Percentiles rank a stretch among this genome's conserved stretches.
Evolutionary conservation across 495 filamentous ascomycete genomes (phyloP).

Genomic region (Podospora pseudopauciseta): DNA sequence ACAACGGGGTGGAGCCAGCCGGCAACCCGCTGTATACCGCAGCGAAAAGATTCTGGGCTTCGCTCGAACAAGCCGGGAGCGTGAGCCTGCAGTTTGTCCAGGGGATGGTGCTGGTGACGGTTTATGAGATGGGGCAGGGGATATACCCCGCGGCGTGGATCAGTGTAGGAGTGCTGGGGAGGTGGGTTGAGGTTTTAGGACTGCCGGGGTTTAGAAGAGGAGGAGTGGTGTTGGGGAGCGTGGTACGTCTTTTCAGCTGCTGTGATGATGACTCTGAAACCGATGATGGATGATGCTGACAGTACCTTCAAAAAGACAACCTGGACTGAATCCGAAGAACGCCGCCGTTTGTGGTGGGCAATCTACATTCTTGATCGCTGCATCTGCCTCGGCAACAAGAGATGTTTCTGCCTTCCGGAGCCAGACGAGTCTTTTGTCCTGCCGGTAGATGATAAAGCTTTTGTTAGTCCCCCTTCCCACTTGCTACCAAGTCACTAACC

Average conservation of each 20-base stretch:
- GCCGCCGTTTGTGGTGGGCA: conserved; percentile 49
- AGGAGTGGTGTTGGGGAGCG: conserved; percentile 33
- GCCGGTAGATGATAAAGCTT: conserved; percentile 44
- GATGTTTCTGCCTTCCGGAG: conserved; percentile 41
- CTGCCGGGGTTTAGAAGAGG: conserved; percentile 36
- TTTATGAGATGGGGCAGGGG: conserved; percentile 49
- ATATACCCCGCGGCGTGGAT: conserved; percentile 51
- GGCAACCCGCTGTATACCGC: conserved; percentile 41
- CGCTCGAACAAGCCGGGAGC: conserved; percentile 38
- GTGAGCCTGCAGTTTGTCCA: conserved; percentile 44
- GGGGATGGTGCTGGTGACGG: conserved; percentile 40
- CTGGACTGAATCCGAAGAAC: conserved; percentile 51
- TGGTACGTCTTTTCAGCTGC: conserved; percentile 22
- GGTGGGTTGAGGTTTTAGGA: conserved; percentile 47
- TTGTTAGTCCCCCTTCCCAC: conserved; percentile 30
- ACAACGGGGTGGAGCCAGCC: conserved; percentile 23
- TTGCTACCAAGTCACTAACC: not conserved
- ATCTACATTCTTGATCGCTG: conserved; percentile 48
- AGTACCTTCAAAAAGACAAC: conserved; percentile 25
- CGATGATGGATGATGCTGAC: not conserved
- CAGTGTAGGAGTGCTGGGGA: conserved; percentile 39
- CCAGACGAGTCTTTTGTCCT: conserved; percentile 38
- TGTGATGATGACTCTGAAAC: not conserved
- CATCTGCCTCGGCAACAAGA: conserved; percentile 45
- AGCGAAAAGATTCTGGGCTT: conserved; percentile 39